A percentile compares a stretch with the other conserved stretches of the same genome.
These are phyloP conservation scores for Curvularia verruculosa DNA, from an alignment of 2,329 filamentous ascomycete species.

Conservation along the genomic window DNA sequence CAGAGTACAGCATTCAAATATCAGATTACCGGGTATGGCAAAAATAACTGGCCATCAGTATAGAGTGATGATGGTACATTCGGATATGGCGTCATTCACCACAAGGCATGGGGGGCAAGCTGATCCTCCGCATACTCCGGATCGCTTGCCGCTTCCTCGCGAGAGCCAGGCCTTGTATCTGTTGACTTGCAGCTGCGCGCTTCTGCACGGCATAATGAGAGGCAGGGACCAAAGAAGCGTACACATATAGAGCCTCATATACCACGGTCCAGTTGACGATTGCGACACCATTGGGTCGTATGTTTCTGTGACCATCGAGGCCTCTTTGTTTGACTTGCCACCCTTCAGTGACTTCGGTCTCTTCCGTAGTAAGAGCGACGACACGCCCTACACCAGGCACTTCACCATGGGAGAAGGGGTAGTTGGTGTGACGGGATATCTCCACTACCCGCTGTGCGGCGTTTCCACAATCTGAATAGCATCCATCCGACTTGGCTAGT, in stretches of 20 bases:
- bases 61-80: slow-evolving; percentile 17
- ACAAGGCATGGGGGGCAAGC: slow-evolving; percentile 26
- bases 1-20: not conserved
- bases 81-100: slow-evolving; percentile 37
- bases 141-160: slow-evolving; percentile 44
- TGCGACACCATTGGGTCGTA: not conserved
- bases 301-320: not conserved
- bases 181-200: slow-evolving; percentile 26
- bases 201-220: slow-evolving; percentile 25
- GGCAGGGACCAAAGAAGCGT: slow-evolving; percentile 18
- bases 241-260: slow-evolving; percentile 17
- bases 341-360: not conserved
- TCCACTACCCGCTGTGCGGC: not conserved
- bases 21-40: slow-evolving; percentile 2
- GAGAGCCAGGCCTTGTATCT: slow-evolving; percentile 30
- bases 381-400: not conserved
- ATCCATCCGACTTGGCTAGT: not conserved
- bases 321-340: not conserved
- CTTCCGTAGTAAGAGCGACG: not conserved
- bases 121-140: slow-evolving; percentile 40
- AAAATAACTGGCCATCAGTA: slow-evolving; percentile 17
- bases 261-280: not conserved
- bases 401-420: not conserved
- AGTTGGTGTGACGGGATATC: not conserved
- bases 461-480: not conserved